phyloP scores from a whole-genome alignment of 2,329 filamentous ascomycete species.

The Alternaria consortialis region DNA sequence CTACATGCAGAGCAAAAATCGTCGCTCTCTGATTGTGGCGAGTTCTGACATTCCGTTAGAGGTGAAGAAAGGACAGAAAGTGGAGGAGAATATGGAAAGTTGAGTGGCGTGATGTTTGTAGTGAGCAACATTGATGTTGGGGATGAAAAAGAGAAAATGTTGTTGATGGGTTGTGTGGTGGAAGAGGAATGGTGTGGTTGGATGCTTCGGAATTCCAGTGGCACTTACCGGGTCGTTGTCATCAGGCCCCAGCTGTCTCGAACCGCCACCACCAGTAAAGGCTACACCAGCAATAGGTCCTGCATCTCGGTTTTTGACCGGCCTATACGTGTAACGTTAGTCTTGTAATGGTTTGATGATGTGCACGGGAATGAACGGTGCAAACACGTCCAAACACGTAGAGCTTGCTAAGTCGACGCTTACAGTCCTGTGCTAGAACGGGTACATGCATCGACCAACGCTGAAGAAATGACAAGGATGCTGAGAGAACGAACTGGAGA shows the following conservation, averaged over 20 bases:
- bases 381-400: slow-evolving; percentile 46
- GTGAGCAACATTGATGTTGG: slow-evolving; percentile 47
- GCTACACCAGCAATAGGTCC: slow-evolving; percentile 73
- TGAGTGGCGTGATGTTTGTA: slow-evolving; percentile 36
- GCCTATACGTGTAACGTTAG: slow-evolving; percentile 61
- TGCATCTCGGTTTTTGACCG: slow-evolving; percentile 76
- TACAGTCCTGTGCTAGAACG: slow-evolving; percentile 36
- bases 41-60: slow-evolving; percentile 54
- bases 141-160: slow-evolving; percentile 34
- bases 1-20: slow-evolving; percentile 90
- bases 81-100: slow-evolving; percentile 49
- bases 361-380: slow-evolving; percentile 25
- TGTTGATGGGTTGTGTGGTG: slow-evolving; percentile 47
- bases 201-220: slow-evolving; percentile 55
- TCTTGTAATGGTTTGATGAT: slow-evolving; percentile 36
- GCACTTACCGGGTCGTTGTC: slow-evolving; percentile 64
- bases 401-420: slow-evolving; percentile 45
- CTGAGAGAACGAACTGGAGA: slow-evolving; percentile 17
- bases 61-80: slow-evolving; percentile 47
- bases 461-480: slow-evolving; percentile 21
- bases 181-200: slow-evolving; percentile 52
- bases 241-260: slow-evolving; percentile 68
- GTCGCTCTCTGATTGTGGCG: slow-evolving; percentile 71
- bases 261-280: slow-evolving; percentile 64
- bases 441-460: slow-evolving; percentile 34